A percentile compares a stretch with the other conserved stretches of the same genome.
These are phyloP conservation scores for Juglanconis juglandina DNA, from an alignment of 2,329 filamentous ascomycete species.

Conservation along the genomic window DNA sequence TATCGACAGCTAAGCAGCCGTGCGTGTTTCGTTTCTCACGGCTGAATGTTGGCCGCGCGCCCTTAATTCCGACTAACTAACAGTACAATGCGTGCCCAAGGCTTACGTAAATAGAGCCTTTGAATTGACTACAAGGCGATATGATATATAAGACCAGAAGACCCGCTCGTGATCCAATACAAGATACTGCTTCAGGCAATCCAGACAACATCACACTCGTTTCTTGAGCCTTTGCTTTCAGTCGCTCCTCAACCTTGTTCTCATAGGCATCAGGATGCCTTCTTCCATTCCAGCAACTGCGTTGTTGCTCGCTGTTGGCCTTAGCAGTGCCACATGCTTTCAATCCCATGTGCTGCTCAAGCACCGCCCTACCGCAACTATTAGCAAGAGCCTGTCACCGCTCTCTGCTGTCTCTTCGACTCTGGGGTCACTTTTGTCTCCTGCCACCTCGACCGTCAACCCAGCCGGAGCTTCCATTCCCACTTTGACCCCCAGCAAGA, in stretches of 20 bases:
- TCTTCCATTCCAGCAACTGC: constrained; percentile 9
- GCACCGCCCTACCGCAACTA: not conserved
- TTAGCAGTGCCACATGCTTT: constrained; percentile 5
- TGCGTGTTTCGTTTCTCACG: no score
- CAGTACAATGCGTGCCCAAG: no score
- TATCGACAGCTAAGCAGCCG: no score
- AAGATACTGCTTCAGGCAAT: not conserved
- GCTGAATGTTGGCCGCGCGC: no score
- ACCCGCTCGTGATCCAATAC: not conserved
- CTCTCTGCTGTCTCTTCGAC: not conserved
- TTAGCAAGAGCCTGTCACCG: not conserved
- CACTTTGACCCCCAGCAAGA: not conserved
- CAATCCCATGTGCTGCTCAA: not conserved
- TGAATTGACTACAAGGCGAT: no score
- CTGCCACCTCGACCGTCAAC: not conserved
- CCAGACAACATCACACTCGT: not conserved
- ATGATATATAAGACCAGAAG: no score
- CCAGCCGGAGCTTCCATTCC: not conserved
- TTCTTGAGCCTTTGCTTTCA: not conserved
- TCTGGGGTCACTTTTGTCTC: not conserved
- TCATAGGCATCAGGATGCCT: constrained; percentile 14
- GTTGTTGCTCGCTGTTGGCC: constrained; percentile 4
- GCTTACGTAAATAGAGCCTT: no score
- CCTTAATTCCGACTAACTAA: no score
- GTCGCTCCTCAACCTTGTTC: not conserved